phyloP scores from a whole-genome alignment of 352 stramenopile genomes.

The Pythium dissimile region DNA sequence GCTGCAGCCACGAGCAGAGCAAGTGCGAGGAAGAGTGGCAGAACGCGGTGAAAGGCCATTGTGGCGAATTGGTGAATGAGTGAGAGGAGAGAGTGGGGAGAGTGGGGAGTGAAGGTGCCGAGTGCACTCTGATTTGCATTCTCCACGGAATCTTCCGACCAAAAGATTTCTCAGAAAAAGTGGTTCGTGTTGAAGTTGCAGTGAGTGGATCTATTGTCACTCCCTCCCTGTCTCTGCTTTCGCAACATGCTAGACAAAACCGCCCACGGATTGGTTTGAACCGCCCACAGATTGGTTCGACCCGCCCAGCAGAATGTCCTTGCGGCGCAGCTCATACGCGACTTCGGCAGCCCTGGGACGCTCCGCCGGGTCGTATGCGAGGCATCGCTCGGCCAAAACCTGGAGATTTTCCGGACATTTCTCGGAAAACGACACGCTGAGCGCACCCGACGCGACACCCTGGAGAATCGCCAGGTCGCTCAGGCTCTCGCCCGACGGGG shows the following conservation, averaged over 20 bases:
- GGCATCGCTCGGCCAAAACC: slow-evolving; percentile 46
- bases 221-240: slow-evolving; percentile 1
- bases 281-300: slow-evolving; percentile 17
- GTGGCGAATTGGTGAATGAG: neutral
- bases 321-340: slow-evolving; percentile 57
- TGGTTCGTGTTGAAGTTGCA: slow-evolving; percentile 6
- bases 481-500: slow-evolving; percentile 31
- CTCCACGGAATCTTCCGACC: neutral
- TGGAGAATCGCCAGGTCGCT: slow-evolving; percentile 61
- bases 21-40: neutral
- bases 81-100: neutral
- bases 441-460: slow-evolving; percentile 38
- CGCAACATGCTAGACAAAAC: slow-evolving; percentile 26
- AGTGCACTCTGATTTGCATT: neutral
- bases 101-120: neutral
- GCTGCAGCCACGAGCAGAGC: neutral
- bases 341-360: slow-evolving; percentile 51
- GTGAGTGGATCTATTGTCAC: neutral
- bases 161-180: neutral
- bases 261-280: slow-evolving; percentile 6
- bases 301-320: slow-evolving; percentile 37
- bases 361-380: slow-evolving; percentile 44
- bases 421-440: slow-evolving; percentile 37
- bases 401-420: slow-evolving; percentile 43
- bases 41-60: neutral